Evolutionary conservation across 495 filamentous ascomycete species (phyloP).

Genomic region (Tuber borchii): DNA sequence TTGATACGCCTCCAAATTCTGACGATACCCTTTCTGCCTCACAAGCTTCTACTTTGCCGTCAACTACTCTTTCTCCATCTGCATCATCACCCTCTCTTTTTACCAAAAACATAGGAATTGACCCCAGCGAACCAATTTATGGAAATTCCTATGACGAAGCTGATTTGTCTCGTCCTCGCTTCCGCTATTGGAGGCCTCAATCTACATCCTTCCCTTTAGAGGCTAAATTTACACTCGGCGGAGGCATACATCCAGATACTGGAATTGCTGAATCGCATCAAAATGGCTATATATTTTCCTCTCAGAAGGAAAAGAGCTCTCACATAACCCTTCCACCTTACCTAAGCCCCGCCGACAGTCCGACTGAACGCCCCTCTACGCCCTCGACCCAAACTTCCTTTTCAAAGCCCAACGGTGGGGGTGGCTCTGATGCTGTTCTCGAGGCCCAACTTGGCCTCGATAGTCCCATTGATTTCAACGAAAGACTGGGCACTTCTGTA

Average conservation of each 20-base stretch:
- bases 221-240: constrained; percentile 32
- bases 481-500: constrained; percentile 24
- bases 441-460: constrained; percentile 20
- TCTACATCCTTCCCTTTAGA: constrained; percentile 35
- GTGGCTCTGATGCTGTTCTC: constrained; percentile 17
- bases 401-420: neutral
- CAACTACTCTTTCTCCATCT: constrained; percentile 18
- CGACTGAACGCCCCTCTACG: constrained; percentile 37
- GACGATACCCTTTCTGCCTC: neutral
- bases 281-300: neutral
- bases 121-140: constrained; percentile 12
- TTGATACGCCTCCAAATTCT: neutral
- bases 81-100: constrained; percentile 19
- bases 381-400: constrained; percentile 12
- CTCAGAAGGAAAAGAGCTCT: neutral
- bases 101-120: constrained; percentile 13
- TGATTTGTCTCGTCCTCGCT: constrained; percentile 30
- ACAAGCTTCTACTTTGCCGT: constrained; percentile 13
- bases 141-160: constrained; percentile 13
- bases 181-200: constrained; percentile 35
- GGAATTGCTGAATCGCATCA: neutral
- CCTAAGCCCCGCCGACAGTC: constrained; percentile 41
- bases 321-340: constrained; percentile 35
- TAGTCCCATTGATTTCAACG: constrained; percentile 19
- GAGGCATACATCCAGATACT: constrained; percentile 24